Evolutionary conservation across 1,284 basidiomycete species (phyloP).

Genomic region (Cryptococcus jaspeensis): DNA sequence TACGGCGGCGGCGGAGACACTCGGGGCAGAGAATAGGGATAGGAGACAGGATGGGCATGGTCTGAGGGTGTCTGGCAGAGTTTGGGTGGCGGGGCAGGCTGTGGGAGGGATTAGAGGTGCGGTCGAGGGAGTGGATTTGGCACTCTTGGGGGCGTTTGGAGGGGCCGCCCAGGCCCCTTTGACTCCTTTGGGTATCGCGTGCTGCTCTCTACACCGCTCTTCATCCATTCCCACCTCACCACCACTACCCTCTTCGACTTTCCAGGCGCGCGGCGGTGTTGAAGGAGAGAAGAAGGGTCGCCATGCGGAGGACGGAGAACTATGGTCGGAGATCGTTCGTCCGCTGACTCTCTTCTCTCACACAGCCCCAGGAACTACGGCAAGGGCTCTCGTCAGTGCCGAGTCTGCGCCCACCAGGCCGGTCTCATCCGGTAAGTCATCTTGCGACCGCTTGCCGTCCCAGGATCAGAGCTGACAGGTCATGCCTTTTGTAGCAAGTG

Average conservation of each 20-base stretch:
- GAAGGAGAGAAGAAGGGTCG: not conserved
- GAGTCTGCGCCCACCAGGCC: constrained; percentile 91
- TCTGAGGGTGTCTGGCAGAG: not conserved
- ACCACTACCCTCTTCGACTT: not conserved
- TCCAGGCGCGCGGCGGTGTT: not conserved
- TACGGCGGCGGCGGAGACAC: too few relatives aligned
- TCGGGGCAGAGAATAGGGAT: too few relatives aligned
- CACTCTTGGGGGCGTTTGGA: not conserved
- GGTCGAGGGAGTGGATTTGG: not conserved
- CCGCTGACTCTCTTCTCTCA: constrained; percentile 1
- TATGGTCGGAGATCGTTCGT: not conserved
- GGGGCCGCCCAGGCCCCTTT: too few relatives aligned
- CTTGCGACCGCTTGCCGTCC: not conserved
- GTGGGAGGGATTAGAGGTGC: not conserved
- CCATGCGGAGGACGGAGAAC: not conserved
- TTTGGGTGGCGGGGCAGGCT: not conserved
- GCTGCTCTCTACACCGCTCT: too few relatives aligned
- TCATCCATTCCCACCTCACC: not conserved
- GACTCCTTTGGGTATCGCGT: too few relatives aligned
- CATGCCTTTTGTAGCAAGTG: constrained; percentile 30
- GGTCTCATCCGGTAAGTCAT: constrained; percentile 74
- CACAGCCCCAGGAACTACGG: constrained; percentile 82
- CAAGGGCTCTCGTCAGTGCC: constrained; percentile 93
- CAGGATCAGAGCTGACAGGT: constrained; percentile 15
- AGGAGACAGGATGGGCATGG: not conserved